phyloP scores from a whole-genome alignment of 179 eudicot species.

The Silene vulgaris region DNA sequence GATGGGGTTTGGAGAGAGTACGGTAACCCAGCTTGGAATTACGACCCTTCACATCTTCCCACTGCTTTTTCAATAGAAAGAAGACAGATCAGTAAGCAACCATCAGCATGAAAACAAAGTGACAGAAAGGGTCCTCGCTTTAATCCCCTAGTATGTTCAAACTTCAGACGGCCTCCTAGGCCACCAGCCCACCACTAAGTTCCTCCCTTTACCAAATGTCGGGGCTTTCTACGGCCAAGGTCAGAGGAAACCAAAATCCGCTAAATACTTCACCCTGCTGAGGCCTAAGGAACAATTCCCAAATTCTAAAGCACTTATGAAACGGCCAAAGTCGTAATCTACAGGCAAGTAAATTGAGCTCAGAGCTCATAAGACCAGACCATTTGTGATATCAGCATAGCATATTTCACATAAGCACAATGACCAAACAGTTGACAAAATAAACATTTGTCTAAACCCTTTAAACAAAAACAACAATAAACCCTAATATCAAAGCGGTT shows the following conservation, averaged over 20 bases:
- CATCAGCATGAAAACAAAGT: not conserved
- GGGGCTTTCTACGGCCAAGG: not conserved
- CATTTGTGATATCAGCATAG: not conserved
- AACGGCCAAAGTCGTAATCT: not conserved
- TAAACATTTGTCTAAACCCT: too few species aligned
- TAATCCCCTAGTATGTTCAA: not conserved
- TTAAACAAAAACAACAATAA: too few species aligned
- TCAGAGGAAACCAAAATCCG: not conserved
- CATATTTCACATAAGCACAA: not conserved
- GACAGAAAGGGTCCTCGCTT: not conserved
- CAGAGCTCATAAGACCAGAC: not conserved
- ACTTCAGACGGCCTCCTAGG: too few species aligned
- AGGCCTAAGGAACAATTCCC: not conserved
- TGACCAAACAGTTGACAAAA: too few species aligned
- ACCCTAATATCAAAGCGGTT: too few species aligned
- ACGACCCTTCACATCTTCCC: not conserved
- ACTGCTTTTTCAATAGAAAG: not conserved
- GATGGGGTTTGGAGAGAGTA: too few species aligned
- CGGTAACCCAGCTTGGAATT: too few species aligned
- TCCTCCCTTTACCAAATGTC: not conserved
- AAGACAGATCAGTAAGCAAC: not conserved
- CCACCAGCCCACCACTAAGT: too few species aligned
- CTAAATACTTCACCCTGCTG: not conserved
- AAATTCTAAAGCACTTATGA: not conserved
- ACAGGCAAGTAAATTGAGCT: not conserved